Conservation (phyloP, 495 filamentous ascomycete species). For the Oleoguttula mirabilis region DNA sequence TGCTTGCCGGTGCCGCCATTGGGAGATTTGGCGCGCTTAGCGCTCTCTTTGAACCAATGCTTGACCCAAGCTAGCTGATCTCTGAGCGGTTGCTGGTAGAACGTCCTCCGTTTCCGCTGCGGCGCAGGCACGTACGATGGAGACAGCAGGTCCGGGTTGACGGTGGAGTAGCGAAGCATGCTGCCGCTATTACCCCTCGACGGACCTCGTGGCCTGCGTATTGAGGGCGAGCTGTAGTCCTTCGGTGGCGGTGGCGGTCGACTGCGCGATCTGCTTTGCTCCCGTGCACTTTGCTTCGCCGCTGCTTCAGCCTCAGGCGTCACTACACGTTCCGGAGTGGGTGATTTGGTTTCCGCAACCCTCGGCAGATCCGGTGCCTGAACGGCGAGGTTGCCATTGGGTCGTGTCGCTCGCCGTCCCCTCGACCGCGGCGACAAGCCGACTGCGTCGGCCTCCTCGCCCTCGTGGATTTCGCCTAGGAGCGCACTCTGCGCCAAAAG, state of each 20-base stretch:
- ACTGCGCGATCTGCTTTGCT: slow-evolving; percentile 16
- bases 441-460: slow-evolving; percentile 37
- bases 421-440: slow-evolving; percentile 27
- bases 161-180: slow-evolving; percentile 67
- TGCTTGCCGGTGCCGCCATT: slow-evolving; percentile 29
- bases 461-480: slow-evolving; percentile 63
- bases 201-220: slow-evolving; percentile 8
- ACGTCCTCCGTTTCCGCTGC: slow-evolving; percentile 42
- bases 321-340: slow-evolving; percentile 32
- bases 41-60: slow-evolving; percentile 70
- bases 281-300: slow-evolving; percentile 5
- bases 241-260: slow-evolving; percentile 76
- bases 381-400: slow-evolving; percentile 27
- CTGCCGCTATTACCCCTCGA: slow-evolving; percentile 46
- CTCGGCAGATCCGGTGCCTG: slow-evolving; percentile 55
- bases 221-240: slow-evolving; percentile 36
- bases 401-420: slow-evolving; percentile 27
- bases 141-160: slow-evolving; percentile 51
- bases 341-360: slow-evolving; percentile 46
- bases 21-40: slow-evolving; percentile 62
- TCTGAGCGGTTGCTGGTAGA: slow-evolving; percentile 58
- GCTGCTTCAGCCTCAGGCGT: not conserved
- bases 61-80: slow-evolving; percentile 77
- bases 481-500: slow-evolving; percentile 52
- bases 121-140: slow-evolving; percentile 33